Evolutionary conservation across 345 rosid species (phyloP).

Genomic region (Ceriops tagal): DNA sequence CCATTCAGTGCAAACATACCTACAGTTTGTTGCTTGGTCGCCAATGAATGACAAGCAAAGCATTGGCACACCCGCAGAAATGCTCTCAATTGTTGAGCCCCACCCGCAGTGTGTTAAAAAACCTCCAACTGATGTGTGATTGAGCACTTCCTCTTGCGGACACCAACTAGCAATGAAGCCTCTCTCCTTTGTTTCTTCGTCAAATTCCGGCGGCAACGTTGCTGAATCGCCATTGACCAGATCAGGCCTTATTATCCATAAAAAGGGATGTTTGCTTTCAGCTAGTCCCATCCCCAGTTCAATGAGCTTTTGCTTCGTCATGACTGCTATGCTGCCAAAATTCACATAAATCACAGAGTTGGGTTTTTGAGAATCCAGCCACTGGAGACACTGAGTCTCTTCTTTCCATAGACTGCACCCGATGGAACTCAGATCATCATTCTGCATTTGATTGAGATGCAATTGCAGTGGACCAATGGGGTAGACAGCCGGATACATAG

Average conservation of each 20-base stretch:
- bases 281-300: not conserved
- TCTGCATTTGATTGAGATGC: not conserved
- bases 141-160: constrained; percentile 1
- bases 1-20: not conserved
- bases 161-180: constrained; percentile 1
- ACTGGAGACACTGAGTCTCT: not conserved
- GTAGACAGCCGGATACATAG: not conserved
- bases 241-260: constrained; percentile 2
- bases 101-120: not conserved
- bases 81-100: not conserved
- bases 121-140: no score
- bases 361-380: not conserved
- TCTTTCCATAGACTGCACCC: constrained; percentile 4
- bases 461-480: constrained; percentile 5
- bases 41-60: not conserved
- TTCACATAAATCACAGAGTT: no score
- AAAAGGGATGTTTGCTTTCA: not conserved
- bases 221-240: not conserved
- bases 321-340: not conserved
- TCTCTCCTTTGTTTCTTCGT: not conserved
- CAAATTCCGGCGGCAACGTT: not conserved
- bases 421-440: not conserved
- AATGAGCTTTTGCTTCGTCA: not conserved
- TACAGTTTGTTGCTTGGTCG: constrained; percentile 5
- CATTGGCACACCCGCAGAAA: constrained; percentile 7